Base-by-base conservation (phyloP, 1,139 yeast species). In the Pichia kudriavzevii region DNA sequence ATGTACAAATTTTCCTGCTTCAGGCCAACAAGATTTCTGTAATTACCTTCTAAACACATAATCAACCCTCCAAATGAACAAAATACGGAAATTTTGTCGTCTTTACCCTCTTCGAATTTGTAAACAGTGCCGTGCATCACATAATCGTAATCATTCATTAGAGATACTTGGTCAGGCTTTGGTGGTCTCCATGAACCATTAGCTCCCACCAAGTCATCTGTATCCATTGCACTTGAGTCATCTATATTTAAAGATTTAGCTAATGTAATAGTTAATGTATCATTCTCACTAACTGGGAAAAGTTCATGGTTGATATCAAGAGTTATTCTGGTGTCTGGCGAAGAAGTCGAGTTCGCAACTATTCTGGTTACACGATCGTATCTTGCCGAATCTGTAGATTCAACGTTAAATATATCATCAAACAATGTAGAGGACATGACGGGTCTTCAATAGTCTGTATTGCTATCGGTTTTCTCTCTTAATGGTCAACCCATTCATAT, bases 41-140 rank as follows among this genome's bases (percentile, higher is more conserved):
- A 91, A 39, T 85, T 84, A 48, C 99, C 99, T 63, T 91, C 97
- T 48, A 93, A 69, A 54, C 96, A 81, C 78, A 91, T 72, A 53
- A 91, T 69, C 50, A 91, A 71, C 5, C 99, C 99, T 35, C 99
- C 99, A 60, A 88, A 91, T 6, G 97, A 87, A 44, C 87, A 82
- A 58, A 85, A 91, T 19, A 91, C 95, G 18, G 94, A 79, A 64
- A 84, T 81, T 51, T 67, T 66, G 52, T 75, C 81, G 39, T 58
- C 64, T 46, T 66, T 64, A 43, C 75, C 80, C 62, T 91, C 98
- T 58, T 91, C 96, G 56, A 93, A 91, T 60, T 91, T 87, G 68
- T 93, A 93, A 32, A 93, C 94, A 12, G 96, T 88, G 40, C 99
- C 99, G 59, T 88, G 80, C 97, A 91, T 91, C 49, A 91, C 97